phyloP scores from a whole-genome alignment of 1,284 basidiomycete species.

The Golubevia sp. region DNA sequence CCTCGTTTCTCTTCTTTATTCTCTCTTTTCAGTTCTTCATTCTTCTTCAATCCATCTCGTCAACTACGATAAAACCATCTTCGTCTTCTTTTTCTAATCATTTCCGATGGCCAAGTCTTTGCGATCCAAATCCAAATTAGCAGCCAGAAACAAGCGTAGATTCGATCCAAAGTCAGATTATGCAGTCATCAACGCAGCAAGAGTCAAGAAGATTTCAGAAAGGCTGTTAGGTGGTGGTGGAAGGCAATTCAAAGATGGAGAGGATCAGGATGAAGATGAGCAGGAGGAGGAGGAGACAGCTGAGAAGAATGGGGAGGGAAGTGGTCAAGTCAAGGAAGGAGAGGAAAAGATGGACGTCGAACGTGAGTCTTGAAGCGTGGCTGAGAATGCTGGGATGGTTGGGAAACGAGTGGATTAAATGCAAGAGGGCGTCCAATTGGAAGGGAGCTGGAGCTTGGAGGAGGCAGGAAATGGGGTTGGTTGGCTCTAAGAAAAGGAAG shows the following conservation, averaged over 20 bases:
- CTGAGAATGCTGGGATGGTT: too few species aligned
- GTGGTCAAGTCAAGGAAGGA: neutral
- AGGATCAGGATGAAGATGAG: conserved; percentile 14
- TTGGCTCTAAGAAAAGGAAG: too few species aligned
- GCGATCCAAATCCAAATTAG: conserved; percentile 42
- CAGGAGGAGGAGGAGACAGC: conserved; percentile 12
- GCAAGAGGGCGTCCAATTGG: too few species aligned
- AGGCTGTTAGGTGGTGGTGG: conserved; percentile 26
- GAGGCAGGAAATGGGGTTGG: too few species aligned
- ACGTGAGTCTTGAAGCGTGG: neutral
- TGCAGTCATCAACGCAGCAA: conserved; percentile 43
- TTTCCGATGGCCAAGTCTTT: conserved; percentile 57
- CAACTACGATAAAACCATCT: neutral
- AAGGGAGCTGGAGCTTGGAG: too few species aligned
- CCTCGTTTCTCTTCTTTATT: too few species aligned
- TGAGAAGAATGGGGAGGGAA: neutral
- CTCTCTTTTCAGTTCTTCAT: too few species aligned
- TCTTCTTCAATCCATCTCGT: too few species aligned
- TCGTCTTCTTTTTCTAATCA: too few species aligned
- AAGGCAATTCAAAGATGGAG: conserved; percentile 3
- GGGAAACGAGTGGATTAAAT: too few species aligned
- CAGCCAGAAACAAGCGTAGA: conserved; percentile 43
- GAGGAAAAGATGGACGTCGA: neutral
- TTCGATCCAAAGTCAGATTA: conserved; percentile 43
- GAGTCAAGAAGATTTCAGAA: conserved; percentile 24